Evolutionary conservation across 208 protist genomes (phyloP).

Genomic region (Endotrypanum monterogeii): DNA sequence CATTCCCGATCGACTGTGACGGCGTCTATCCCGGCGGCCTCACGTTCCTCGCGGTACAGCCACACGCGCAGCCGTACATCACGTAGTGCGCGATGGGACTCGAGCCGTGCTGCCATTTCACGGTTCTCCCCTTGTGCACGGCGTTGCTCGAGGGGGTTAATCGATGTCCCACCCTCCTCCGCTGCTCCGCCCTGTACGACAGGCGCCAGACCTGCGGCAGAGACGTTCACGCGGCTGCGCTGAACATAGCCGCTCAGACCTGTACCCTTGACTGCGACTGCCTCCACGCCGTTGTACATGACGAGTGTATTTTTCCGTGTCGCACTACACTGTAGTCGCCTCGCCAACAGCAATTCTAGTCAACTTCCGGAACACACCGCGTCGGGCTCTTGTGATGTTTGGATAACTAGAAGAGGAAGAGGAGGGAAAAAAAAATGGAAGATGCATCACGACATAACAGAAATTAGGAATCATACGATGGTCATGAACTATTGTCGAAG

Average conservation of each 20-base stretch:
- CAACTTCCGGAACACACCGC: not conserved
- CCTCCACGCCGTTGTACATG: constrained; percentile 86
- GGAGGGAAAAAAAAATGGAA: no score
- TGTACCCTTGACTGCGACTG: constrained; percentile 70
- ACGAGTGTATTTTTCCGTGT: not conserved
- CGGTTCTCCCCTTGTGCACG: constrained; percentile 76
- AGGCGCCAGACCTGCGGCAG: constrained; percentile 26
- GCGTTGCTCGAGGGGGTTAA: constrained; percentile 71
- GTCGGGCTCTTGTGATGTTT: not conserved
- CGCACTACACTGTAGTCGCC: not conserved
- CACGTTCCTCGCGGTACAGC: constrained; percentile 75
- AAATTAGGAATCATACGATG: no score
- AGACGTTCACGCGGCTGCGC: constrained; percentile 55
- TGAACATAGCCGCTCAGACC: constrained; percentile 88
- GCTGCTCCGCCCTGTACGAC: constrained; percentile 33
- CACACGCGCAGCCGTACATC: constrained; percentile 58
- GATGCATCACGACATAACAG: no score
- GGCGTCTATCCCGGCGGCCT: constrained; percentile 39
- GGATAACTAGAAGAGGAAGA: not conserved
- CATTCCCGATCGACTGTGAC: constrained; percentile 69
- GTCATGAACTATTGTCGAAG: no score
- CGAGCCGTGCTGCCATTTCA: constrained; percentile 57
- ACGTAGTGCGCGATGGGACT: constrained; percentile 57
- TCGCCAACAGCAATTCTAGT: not conserved
- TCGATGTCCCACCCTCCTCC: constrained; percentile 23